phyloP scores from a whole-genome alignment of 2,329 filamentous ascomycete species.

The Aureobasidium zeae region DNA sequence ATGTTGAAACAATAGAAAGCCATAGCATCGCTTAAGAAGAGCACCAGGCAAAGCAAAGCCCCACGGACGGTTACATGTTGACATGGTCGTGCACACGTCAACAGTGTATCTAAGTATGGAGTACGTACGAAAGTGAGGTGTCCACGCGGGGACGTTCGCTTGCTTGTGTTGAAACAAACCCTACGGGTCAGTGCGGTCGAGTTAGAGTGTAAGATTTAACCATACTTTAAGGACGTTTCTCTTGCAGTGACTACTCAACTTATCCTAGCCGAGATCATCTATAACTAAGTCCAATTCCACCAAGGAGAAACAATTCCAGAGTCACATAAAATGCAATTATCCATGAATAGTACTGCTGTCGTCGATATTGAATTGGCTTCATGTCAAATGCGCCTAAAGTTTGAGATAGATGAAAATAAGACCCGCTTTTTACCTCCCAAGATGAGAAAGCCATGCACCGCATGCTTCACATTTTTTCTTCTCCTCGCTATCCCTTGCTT shows the following conservation, averaged over 20 bases:
- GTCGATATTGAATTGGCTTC: slow-evolving; percentile 9
- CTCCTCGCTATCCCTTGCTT: no score
- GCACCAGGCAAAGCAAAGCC: slow-evolving; percentile 3
- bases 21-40: slow-evolving; percentile 2
- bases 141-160: slow-evolving; percentile 8
- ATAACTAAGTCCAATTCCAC: no score
- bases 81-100: slow-evolving; percentile 1
- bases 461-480: no score
- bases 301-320: no score
- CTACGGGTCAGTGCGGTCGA: slow-evolving; percentile 9
- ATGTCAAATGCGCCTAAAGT: slow-evolving; percentile 10
- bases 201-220: slow-evolving; percentile 7
- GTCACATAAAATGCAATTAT: no score
- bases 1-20: slow-evolving; percentile 1
- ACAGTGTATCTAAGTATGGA: background rate
- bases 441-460: no score
- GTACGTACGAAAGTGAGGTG: slow-evolving; percentile 1
- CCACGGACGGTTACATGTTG: no score
- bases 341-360: no score
- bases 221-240: no score
- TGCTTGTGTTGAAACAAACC: slow-evolving; percentile 8
- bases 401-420: slow-evolving; percentile 6
- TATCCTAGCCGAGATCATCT: no score
- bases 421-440: slow-evolving; percentile 4
- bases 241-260: no score